Evolutionary conservation across 345 rosid genomes (phyloP).

Genomic region (Stellera chamaejasme): DNA sequence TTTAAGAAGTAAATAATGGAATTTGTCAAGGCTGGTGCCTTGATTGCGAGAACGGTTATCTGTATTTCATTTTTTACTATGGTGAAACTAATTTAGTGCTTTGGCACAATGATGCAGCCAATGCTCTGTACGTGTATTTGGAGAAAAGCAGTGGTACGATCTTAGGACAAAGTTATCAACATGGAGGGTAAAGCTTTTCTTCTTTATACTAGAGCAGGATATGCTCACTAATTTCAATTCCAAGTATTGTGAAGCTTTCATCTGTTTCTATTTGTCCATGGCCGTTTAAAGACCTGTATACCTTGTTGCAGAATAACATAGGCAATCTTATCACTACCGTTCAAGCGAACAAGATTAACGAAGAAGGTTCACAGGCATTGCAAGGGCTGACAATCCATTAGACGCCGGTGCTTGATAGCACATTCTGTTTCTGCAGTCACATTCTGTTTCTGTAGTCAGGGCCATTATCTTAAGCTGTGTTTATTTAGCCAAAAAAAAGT

Average conservation of each 20-base stretch:
- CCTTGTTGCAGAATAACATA: conserved; percentile 49
- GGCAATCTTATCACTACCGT: conserved; percentile 63
- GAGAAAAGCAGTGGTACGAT: conserved; percentile 56
- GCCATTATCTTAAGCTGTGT: no score
- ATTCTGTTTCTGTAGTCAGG: conserved; percentile 6
- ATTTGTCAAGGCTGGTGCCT: neutral
- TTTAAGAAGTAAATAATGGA: no score
- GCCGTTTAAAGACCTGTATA: neutral
- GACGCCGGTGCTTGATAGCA: conserved; percentile 1
- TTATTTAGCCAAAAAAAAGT: no score
- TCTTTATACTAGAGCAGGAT: neutral
- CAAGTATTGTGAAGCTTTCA: neutral
- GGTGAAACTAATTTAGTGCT: no score
- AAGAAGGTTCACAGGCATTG: conserved; percentile 63
- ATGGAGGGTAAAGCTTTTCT: conserved; percentile 54
- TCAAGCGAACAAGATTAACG: conserved; percentile 75
- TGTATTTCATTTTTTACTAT: no score
- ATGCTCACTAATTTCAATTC: no score
- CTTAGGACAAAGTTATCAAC: conserved; percentile 61
- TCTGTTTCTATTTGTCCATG: neutral
- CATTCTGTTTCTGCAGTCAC: conserved; percentile 15
- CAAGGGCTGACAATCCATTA: conserved; percentile 64
- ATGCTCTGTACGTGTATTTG: conserved; percentile 68
- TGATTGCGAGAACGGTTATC: conserved; percentile 4
- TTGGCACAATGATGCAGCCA: conserved; percentile 31